These are phyloP conservation scores for Neoboletus subvelutipes DNA, from an alignment of 768 basidiomycete species.

Conservation along the genomic window DNA sequence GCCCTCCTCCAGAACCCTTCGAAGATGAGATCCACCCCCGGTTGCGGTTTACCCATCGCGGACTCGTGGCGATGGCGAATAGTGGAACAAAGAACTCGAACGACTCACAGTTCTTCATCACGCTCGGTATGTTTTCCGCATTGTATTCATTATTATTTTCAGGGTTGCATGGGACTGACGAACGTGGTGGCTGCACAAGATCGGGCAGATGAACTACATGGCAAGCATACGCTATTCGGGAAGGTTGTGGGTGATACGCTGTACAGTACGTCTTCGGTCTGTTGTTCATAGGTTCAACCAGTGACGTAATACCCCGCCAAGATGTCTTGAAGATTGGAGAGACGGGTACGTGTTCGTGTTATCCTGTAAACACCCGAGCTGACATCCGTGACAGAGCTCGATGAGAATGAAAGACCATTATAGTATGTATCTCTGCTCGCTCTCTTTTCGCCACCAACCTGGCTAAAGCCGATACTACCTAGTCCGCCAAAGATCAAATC, in stretches of 20 bases:
- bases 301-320: slow-evolving; percentile 29
- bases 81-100: slow-evolving; percentile 85
- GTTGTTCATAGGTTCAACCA: background rate
- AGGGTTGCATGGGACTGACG: background rate
- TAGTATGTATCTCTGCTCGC: slow-evolving; percentile 53
- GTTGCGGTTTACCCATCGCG: slow-evolving; percentile 85
- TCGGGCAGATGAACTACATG: slow-evolving; percentile 88
- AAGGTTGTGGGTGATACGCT: slow-evolving; percentile 84
- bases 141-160: background rate
- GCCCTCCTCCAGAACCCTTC: slow-evolving; percentile 65
- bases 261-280: slow-evolving; percentile 60
- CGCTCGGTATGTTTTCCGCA: slow-evolving; percentile 59
- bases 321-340: slow-evolving; percentile 92
- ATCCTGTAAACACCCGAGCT: background rate
- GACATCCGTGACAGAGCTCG: slow-evolving; percentile 53
- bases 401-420: slow-evolving; percentile 69
- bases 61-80: slow-evolving; percentile 93
- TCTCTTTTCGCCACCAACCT: background rate
- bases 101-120: slow-evolving; percentile 94
- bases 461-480: background rate
- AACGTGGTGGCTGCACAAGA: slow-evolving; percentile 43
- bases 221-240: slow-evolving; percentile 95
- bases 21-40: slow-evolving; percentile 94
- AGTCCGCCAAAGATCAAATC: slow-evolving; percentile 92
- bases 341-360: slow-evolving; percentile 55